These are phyloP conservation scores for Mycena kentingensis DNA, from an alignment of 768 basidiomycete species.

Conservation along the genomic window DNA sequence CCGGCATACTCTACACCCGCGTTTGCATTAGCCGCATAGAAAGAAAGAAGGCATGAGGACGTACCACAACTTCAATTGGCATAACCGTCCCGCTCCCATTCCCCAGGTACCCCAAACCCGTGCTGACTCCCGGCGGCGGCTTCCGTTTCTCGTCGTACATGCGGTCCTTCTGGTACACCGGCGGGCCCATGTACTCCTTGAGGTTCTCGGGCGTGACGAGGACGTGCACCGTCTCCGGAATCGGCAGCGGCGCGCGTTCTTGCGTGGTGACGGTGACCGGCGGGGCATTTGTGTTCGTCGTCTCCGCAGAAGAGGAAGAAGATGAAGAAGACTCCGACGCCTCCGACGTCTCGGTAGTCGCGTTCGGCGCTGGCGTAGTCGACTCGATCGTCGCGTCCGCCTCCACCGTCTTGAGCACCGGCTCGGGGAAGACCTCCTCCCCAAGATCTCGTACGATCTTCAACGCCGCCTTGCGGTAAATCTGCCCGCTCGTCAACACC, in stretches of 20 bases:
- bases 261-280: constrained; percentile 85
- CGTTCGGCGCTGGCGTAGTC: constrained; percentile 15
- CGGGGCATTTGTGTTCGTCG: too few species aligned
- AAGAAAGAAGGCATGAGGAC: constrained; percentile 28
- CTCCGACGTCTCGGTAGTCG: constrained; percentile 43
- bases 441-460: constrained; percentile 90
- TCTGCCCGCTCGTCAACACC: constrained; percentile 46
- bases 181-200: constrained; percentile 96
- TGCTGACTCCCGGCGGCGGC: constrained; percentile 91
- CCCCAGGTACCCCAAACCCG: constrained; percentile 92
- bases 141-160: constrained; percentile 61
- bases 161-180: constrained; percentile 92
- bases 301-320: too few species aligned
- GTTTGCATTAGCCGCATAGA: constrained; percentile 6
- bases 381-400: constrained; percentile 9
- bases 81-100: constrained; percentile 97
- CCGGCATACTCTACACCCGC: constrained; percentile 81
- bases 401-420: constrained; percentile 29
- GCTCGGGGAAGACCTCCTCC: constrained; percentile 82
- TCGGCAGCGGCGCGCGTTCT: constrained; percentile 74
- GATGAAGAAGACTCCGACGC: constrained; percentile 51
- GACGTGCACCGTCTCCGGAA: constrained; percentile 80
- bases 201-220: constrained; percentile 83
- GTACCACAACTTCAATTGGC: constrained; percentile 92
- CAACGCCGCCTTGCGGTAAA: constrained; percentile 94